These are phyloP conservation scores for Sarocladium brachiariae DNA, from an alignment of 2,329 filamentous ascomycete genomes.

Conservation along the genomic window DNA sequence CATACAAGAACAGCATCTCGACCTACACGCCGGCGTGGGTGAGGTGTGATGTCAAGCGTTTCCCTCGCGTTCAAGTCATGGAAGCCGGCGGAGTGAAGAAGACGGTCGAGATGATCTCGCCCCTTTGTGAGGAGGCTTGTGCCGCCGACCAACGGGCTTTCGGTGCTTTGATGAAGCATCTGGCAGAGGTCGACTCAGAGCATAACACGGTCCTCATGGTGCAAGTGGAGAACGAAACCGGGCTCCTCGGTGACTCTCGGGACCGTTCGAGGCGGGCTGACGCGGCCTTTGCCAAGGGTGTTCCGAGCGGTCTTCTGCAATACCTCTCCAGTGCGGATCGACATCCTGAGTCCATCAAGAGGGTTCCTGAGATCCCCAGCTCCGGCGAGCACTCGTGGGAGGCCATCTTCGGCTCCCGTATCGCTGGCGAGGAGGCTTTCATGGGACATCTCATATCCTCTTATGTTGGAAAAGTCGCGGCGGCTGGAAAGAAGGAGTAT, in stretches of 20 bases:
- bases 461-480: constrained; percentile 26
- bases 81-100: constrained; percentile 23
- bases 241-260: constrained; percentile 43
- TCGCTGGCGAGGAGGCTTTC: constrained; percentile 26
- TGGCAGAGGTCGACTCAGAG: constrained; percentile 34
- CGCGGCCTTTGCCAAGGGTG: constrained; percentile 28
- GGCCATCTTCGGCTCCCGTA: constrained; percentile 23
- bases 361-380: constrained; percentile 15
- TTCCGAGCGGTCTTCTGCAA: constrained; percentile 21
- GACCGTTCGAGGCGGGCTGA: constrained; percentile 37
- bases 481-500: constrained; percentile 27
- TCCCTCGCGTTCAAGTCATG: constrained; percentile 25
- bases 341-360: constrained; percentile 22
- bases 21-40: constrained; percentile 29
- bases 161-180: constrained; percentile 22
- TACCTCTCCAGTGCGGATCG: constrained; percentile 18
- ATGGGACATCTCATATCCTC: constrained; percentile 29
- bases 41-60: constrained; percentile 26
- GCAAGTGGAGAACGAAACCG: constrained; percentile 51
- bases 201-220: constrained; percentile 48
- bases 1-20: constrained; percentile 32
- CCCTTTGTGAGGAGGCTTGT: constrained; percentile 21
- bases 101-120: constrained; percentile 27
- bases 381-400: constrained; percentile 19
- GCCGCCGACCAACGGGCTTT: constrained; percentile 26